These are phyloP conservation scores for Gypsophila paniculata DNA, from an alignment of 179 eudicot genomes.

Conservation along the genomic window DNA sequence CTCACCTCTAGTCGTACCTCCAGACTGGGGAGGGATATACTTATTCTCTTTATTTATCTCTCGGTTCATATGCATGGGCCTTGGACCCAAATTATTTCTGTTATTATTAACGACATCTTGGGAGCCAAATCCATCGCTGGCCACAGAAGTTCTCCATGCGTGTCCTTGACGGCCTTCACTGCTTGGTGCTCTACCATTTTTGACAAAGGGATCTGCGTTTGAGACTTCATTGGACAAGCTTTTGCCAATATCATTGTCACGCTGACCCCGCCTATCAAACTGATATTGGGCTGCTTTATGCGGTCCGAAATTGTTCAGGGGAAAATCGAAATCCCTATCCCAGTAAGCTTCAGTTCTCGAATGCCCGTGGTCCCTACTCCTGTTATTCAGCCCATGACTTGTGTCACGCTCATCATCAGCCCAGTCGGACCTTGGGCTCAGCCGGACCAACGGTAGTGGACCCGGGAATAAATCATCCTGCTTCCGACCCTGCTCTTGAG, in stretches of 20 bases:
- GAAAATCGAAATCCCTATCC: conserved; percentile 83
- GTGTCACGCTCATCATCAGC: conserved; percentile 99
- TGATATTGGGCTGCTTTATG: conserved; percentile 51
- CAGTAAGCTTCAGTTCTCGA: conserved; percentile 58
- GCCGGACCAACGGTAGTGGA: conserved; percentile 65
- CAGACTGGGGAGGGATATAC: conserved; percentile 36
- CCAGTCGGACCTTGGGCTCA: conserved; percentile 93
- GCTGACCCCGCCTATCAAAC: conserved; percentile 56
- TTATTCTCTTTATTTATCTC: conserved; percentile 43
- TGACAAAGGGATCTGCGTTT: conserved; percentile 38
- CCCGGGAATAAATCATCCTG: conserved; percentile 52
- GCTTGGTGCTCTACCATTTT: conserved; percentile 41
- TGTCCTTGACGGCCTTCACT: conserved; percentile 52
- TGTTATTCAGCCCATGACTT: conserved; percentile 54
- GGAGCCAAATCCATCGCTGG: conserved; percentile 36
- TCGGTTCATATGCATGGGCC: conserved; percentile 32
- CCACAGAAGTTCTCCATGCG: conserved; percentile 44
- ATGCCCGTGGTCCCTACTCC: conserved; percentile 54
- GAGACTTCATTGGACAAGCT: conserved; percentile 48
- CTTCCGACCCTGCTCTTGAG: conserved; percentile 43
- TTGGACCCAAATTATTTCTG: conserved; percentile 34
- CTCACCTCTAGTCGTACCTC: conserved; percentile 43
- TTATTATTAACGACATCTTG: conserved; percentile 33
- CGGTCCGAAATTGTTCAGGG: conserved; percentile 54
- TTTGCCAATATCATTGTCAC: conserved; percentile 56